A percentile compares a stretch with the other conserved stretches of the same genome.
These are phyloP conservation scores for Dichotomopilus funicola DNA, from an alignment of 2,329 filamentous ascomycete species.

Conservation along the genomic window DNA sequence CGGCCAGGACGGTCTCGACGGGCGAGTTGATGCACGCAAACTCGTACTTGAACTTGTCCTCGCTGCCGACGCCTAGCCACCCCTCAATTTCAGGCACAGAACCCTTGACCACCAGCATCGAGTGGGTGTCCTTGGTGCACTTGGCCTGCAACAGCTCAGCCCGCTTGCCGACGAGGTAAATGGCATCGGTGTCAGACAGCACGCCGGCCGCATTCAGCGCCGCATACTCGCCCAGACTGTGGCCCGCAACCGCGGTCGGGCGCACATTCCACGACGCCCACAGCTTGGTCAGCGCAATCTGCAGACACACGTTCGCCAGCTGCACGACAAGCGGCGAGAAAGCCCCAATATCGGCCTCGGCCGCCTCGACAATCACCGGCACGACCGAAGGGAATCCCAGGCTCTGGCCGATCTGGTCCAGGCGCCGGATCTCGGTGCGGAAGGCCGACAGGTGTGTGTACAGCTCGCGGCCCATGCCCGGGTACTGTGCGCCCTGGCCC, in stretches of 20 bases:
- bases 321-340: conserved; percentile 48
- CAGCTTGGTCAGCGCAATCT: conserved; percentile 50
- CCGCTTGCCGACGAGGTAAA: conserved; percentile 66
- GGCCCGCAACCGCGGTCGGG: conserved; percentile 50
- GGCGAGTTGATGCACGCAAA: conserved; percentile 71
- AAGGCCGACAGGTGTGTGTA: conserved; percentile 42
- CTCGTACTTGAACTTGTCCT: conserved; percentile 42
- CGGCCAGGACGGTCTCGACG: conserved; percentile 63
- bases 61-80: conserved; percentile 36
- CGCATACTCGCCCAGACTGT: conserved; percentile 67
- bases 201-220: conserved; percentile 65
- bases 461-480: conserved; percentile 44
- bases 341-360: conserved; percentile 35
- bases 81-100: conserved; percentile 40
- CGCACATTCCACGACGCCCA: conserved; percentile 50
- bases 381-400: conserved; percentile 52
- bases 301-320: conserved; percentile 45
- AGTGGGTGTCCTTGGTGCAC: conserved; percentile 60
- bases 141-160: conserved; percentile 58
- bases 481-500: conserved; percentile 49
- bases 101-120: conserved; percentile 51
- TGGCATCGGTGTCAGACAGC: conserved; percentile 62
- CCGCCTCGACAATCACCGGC: conserved; percentile 43
- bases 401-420: conserved; percentile 44
- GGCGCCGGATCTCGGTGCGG: conserved; percentile 48